phyloP scores from a whole-genome alignment of 108 stramenopile species.

The Aureococcus anophagefferens region DNA sequence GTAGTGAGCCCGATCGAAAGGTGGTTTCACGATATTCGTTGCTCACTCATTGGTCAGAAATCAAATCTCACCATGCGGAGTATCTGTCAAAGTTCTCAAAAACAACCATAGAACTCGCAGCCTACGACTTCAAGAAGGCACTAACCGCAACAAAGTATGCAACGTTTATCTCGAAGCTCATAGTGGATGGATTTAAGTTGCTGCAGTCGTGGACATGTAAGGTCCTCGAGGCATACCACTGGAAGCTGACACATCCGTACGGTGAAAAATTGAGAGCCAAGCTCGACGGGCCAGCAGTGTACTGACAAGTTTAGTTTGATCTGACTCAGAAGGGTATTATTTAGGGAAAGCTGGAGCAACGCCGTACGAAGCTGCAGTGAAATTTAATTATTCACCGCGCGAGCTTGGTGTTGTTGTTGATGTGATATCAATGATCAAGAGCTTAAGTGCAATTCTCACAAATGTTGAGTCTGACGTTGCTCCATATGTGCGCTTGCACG shows the following conservation, averaged over 20 bases:
- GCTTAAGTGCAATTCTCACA: conserved; percentile 18
- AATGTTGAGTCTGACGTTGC: conserved; percentile 30
- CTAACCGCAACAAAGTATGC: conserved; percentile 13
- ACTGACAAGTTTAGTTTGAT: no score
- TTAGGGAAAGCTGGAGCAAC: no score
- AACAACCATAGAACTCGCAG: neutral
- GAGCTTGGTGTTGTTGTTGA: conserved; percentile 34
- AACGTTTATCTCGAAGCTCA: conserved; percentile 16
- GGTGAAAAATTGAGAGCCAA: neutral
- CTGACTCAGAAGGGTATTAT: no score
- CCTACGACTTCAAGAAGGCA: conserved; percentile 9
- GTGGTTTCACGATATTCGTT: neutral
- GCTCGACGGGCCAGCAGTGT: no score
- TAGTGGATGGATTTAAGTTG: conserved; percentile 19
- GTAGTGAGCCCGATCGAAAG: neutral
- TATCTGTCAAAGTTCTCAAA: neutral
- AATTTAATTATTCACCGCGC: conserved; percentile 29
- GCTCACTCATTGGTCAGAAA: neutral
- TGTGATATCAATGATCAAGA: conserved; percentile 31
- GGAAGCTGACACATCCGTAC: conserved; percentile 33
- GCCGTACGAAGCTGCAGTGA: conserved; percentile 30
- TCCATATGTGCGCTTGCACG: conserved; percentile 28
- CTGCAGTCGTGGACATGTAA: conserved; percentile 33
- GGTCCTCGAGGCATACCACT: conserved; percentile 23
- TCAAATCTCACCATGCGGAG: neutral